These are phyloP conservation scores for Akanthomyces uredinophilus DNA, from an alignment of 2,329 filamentous ascomycete genomes.

Conservation along the genomic window DNA sequence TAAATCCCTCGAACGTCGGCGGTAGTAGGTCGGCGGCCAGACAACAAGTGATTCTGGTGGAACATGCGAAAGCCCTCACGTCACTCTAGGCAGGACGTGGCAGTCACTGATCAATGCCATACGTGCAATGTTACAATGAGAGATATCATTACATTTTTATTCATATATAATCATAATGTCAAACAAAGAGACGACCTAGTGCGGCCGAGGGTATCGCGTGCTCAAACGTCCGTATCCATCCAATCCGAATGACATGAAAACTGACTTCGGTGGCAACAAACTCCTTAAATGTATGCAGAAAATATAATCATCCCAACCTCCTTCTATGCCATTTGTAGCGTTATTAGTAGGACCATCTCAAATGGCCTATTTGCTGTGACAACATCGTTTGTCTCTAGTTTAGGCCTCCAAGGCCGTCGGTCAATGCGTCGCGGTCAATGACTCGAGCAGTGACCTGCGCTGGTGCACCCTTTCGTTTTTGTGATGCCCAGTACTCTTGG, in stretches of 20 bases:
- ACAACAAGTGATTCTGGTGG: too few species aligned
- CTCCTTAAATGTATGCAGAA: slow-evolving; percentile 9
- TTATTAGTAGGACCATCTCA: background rate
- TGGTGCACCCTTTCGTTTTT: slow-evolving; percentile 47
- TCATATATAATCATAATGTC: slow-evolving; percentile 4
- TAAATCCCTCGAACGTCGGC: too few species aligned
- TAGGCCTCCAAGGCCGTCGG: slow-evolving; percentile 46
- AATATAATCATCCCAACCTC: background rate
- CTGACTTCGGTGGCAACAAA: background rate
- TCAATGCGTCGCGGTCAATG: slow-evolving; percentile 56
- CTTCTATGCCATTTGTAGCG: background rate
- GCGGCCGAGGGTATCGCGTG: slow-evolving; percentile 19
- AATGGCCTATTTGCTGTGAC: background rate
- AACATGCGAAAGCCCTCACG: too few species aligned
- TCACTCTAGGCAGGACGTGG: too few species aligned
- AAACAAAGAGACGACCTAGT: slow-evolving; percentile 17
- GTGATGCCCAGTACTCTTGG: slow-evolving; percentile 48
- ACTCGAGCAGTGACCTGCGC: slow-evolving; percentile 52
- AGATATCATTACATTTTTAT: background rate
- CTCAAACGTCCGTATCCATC: slow-evolving; percentile 9
- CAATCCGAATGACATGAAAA: background rate
- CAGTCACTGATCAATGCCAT: too few species aligned
- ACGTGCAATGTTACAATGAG: too few species aligned
- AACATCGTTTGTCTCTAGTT: background rate
- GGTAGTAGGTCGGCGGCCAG: too few species aligned